A percentile compares a stretch with the other conserved stretches of the same genome.
These are phyloP conservation scores for Ceratopteris richardii DNA, from an alignment of 75 land plant genomes.

Conservation along the genomic window DNA sequence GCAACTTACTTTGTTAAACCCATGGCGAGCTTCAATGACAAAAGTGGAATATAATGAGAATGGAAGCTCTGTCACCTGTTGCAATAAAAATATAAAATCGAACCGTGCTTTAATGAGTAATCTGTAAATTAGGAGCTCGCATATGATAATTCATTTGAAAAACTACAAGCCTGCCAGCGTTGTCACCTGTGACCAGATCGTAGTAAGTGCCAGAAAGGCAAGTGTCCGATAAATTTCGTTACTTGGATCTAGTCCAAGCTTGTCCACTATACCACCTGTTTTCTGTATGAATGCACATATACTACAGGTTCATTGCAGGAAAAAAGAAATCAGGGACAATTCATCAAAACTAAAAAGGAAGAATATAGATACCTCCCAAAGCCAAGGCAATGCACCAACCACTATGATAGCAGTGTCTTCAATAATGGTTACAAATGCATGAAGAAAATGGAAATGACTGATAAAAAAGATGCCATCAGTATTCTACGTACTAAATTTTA, in stretches of 20 bases:
- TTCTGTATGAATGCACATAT: conserved; percentile 48
- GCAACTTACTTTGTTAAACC: conserved; percentile 78
- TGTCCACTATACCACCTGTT: conserved; percentile 42
- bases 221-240: conserved; percentile 88
- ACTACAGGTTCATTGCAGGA: not conserved
- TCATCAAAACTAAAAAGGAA: not conserved
- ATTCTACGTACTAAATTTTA: not conserved
- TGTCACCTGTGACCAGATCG: conserved; percentile 91
- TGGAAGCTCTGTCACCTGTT: conserved; percentile 87
- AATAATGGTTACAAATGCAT: conserved; percentile 69
- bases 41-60: conserved; percentile 95
- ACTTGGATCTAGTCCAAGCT: conserved; percentile 55
- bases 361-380: conserved; percentile 62
- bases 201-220: conserved; percentile 66
- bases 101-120: no score
- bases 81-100: no score
- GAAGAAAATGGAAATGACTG: conserved; percentile 88
- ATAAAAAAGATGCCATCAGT: conserved; percentile 7
- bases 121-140: no score
- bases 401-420: conserved; percentile 64
- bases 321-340: not conserved
- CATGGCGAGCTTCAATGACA: conserved; percentile 97
- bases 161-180: not conserved
- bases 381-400: conserved; percentile 69
- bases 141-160: no score